Evolutionary conservation across 805 yeast species (phyloP).

Genomic region (Yarrowia yakushimensis): DNA sequence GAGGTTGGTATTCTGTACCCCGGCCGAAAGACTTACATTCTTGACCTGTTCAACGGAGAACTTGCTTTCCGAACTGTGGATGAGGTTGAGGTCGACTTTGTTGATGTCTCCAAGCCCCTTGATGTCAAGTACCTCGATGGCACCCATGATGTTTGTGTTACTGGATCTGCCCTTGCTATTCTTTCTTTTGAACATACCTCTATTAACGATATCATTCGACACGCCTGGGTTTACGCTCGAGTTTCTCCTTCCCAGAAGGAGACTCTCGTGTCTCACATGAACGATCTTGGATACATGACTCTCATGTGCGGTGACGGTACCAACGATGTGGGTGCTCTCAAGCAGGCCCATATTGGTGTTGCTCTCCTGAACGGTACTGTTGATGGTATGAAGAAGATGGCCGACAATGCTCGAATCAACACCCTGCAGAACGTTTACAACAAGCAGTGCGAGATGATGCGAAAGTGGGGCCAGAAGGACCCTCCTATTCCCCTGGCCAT

Average conservation of each 20-base stretch:
- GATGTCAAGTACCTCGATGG: constrained; percentile 42
- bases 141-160: constrained; percentile 79
- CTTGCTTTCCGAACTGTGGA: constrained; percentile 83
- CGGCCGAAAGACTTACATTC: constrained; percentile 74
- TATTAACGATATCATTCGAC: constrained; percentile 67
- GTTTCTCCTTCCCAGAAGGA: constrained; percentile 97
- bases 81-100: constrained; percentile 68
- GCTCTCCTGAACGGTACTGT: constrained; percentile 97
- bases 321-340: constrained; percentile 98
- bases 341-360: constrained; percentile 97
- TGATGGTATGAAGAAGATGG: constrained; percentile 84
- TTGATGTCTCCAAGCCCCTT: constrained; percentile 55
- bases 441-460: constrained; percentile 77
- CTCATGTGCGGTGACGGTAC: constrained; percentile 99
- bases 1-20: constrained; percentile 72
- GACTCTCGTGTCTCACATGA: constrained; percentile 75
- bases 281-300: constrained; percentile 85
- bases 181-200: constrained; percentile 65
- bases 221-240: constrained; percentile 96
- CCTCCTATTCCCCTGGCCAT: constrained; percentile 77
- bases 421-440: constrained; percentile 64
- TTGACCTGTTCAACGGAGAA: constrained; percentile 76
- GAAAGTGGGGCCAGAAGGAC: constrained; percentile 64
- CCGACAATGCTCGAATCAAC: constrained; percentile 71
- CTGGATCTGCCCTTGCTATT: constrained; percentile 77